Conservation (phyloP, 179 eudicot species). For the Silene coronaria region DNA sequence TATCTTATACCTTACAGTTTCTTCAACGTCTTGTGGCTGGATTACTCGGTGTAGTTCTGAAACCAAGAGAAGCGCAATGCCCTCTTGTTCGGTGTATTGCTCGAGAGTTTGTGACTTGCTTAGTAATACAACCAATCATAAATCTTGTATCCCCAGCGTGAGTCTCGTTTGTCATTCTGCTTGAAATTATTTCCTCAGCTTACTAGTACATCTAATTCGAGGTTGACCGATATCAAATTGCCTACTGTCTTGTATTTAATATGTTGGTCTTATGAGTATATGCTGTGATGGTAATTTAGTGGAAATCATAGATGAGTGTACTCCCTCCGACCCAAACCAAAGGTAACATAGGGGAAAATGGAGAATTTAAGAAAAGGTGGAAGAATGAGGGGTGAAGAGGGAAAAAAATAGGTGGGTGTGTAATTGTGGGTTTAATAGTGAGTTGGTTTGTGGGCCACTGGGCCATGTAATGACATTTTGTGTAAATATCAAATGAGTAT, state of each 20-base stretch:
- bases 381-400: too few relatives aligned
- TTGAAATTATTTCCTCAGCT: neutral
- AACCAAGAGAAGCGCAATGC: conserved; percentile 85
- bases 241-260: neutral
- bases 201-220: conserved; percentile 1
- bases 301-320: neutral
- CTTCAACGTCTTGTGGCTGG: conserved; percentile 78
- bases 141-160: conserved; percentile 82
- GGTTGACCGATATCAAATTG: neutral
- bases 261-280: neutral
- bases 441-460: too few relatives aligned
- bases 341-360: too few relatives aligned
- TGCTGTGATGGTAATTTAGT: conserved; percentile 3
- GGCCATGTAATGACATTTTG: too few relatives aligned
- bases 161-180: conserved; percentile 32
- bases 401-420: too few relatives aligned
- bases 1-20: conserved; percentile 40
- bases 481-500: too few relatives aligned
- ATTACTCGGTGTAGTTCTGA: conserved; percentile 63
- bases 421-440: too few relatives aligned
- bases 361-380: too few relatives aligned
- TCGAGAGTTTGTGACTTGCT: conserved; percentile 83
- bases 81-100: conserved; percentile 87
- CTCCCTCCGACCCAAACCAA: too few relatives aligned
- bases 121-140: conserved; percentile 82